phyloP scores from a whole-genome alignment of 164 flowering plant genomes.

The Kalanchoe fedtschenkoi region DNA sequence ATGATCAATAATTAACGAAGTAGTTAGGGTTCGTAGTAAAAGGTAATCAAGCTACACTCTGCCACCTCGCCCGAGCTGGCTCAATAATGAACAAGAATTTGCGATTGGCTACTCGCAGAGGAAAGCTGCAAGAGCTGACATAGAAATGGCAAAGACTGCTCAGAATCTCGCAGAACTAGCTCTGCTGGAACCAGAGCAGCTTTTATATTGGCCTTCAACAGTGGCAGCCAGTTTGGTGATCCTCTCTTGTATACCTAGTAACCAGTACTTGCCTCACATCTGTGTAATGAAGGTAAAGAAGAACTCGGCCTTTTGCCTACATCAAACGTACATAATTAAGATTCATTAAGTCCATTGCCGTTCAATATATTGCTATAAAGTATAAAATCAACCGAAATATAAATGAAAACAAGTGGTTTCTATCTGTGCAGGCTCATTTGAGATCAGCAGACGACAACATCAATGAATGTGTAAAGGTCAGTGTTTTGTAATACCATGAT shows the following conservation, averaged over 20 bases:
- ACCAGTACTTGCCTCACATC: conserved; percentile 37
- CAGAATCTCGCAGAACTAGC: conserved; percentile 51
- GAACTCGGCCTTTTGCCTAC: not conserved
- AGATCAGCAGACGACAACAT: conserved; percentile 60
- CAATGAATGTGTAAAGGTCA: conserved; percentile 68
- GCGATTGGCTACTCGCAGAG: not conserved
- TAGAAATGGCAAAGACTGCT: conserved; percentile 41
- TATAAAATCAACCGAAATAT: not conserved
- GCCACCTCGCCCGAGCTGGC: too few relatives aligned
- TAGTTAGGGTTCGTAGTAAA: too few relatives aligned
- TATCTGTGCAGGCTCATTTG: conserved; percentile 60
- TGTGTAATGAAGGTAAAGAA: conserved; percentile 46
- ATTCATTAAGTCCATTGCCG: not conserved
- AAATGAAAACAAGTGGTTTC: not conserved
- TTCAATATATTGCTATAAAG: not conserved
- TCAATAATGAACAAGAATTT: too few relatives aligned
- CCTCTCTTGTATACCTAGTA: conserved; percentile 45
- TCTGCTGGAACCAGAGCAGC: conserved; percentile 49
- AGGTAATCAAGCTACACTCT: too few relatives aligned
- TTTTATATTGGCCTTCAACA: conserved; percentile 74
- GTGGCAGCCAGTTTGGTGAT: conserved; percentile 81
- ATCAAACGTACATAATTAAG: not conserved
- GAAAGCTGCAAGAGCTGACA: conserved; percentile 63
- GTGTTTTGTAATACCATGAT: too few relatives aligned
- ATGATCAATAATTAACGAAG: too few relatives aligned